Evolutionary conservation across 2,329 filamentous ascomycete genomes (phyloP), one percentile per base, ranked within the genome.

Genomic region (Phoma sp.): DNA sequence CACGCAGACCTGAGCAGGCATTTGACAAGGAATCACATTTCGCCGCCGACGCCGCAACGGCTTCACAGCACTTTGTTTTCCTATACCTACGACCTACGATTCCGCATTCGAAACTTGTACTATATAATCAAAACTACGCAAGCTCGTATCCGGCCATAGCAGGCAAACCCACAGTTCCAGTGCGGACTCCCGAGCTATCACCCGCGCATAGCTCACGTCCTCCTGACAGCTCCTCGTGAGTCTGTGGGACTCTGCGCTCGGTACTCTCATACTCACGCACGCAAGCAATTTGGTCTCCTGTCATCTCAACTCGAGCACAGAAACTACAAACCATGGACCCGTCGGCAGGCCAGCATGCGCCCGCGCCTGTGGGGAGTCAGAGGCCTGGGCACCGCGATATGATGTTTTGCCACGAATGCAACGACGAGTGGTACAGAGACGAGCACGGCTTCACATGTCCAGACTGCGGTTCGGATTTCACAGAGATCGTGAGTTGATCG

Each of bases 321-420:
- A 49, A 23, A 46, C 33, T 53, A 41, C 60, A 39, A 39, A 56
- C 46, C 46, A 73, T 72, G 52, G 47, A 51, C 11, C 40, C 18
- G 64, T 58, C 65, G 45, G 50, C 59, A 45, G 46, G 51, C 42
- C 61, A 62, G 45, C 44, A 51, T 39, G 46, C 47, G 47, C 52
- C 46, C 33, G 22, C 37, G 24, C 9, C 46, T 43, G 46, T 46
- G 52, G 52, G 46, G 46, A 47, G 41, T 37, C 60, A 59, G 44
- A 57, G 55, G 45, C 54, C 69, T n/a, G 66, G 56, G 35, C 67
- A 65, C 47, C 70, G 72, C 58, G 90, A 96, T 70, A 85, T 93
- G 60, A 88, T 97, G 49, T 96, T 84, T 74, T 99, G 95, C 75
- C 91, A 98, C 75, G 78, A 82, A 56, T 98, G 95, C 77, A 74